phyloP scores from a whole-genome alignment of 257 asterid species.

The Cordia subcordata region DNA sequence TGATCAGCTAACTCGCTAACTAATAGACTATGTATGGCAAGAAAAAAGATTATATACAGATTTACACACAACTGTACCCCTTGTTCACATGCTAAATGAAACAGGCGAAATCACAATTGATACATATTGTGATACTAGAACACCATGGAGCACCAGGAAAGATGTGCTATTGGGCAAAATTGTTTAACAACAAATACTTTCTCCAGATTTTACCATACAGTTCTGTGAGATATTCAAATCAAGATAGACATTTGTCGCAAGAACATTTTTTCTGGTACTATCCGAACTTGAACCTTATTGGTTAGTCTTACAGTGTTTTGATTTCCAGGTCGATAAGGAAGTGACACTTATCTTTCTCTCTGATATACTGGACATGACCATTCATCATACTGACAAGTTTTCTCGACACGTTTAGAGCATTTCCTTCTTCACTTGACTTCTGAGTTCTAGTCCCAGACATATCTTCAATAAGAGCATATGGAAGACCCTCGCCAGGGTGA shows the following conservation, averaged over 20 bases:
- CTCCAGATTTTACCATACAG: background rate
- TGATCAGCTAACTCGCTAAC: too few relatives aligned
- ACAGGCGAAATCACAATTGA: too few relatives aligned
- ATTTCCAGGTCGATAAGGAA: conserved; percentile 46
- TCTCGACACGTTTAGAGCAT: conserved; percentile 38
- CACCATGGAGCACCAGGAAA: too few relatives aligned
- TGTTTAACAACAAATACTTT: background rate
- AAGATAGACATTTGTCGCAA: background rate
- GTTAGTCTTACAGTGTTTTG: conserved; percentile 3
- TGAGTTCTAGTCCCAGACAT: conserved; percentile 33
- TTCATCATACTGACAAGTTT: conserved; percentile 50
- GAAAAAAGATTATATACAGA: too few relatives aligned
- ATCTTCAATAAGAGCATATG: conserved; percentile 42
- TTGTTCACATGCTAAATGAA: too few relatives aligned
- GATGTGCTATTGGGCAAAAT: background rate
- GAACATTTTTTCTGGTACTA: conserved; percentile 3
- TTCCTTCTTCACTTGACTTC: conserved; percentile 38
- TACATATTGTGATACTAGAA: too few relatives aligned
- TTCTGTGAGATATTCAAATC: too few relatives aligned
- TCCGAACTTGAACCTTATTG: conserved; percentile 8
- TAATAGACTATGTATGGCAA: too few relatives aligned
- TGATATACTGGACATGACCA: conserved; percentile 38
- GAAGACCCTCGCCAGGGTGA: conserved; percentile 66
- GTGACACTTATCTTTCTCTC: conserved; percentile 37
- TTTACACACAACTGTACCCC: too few relatives aligned